Evolutionary conservation across 2,329 filamentous ascomycete species (phyloP), one percentile per base, ranked within the genome.

Genomic region (Arachnomyces sp.): DNA sequence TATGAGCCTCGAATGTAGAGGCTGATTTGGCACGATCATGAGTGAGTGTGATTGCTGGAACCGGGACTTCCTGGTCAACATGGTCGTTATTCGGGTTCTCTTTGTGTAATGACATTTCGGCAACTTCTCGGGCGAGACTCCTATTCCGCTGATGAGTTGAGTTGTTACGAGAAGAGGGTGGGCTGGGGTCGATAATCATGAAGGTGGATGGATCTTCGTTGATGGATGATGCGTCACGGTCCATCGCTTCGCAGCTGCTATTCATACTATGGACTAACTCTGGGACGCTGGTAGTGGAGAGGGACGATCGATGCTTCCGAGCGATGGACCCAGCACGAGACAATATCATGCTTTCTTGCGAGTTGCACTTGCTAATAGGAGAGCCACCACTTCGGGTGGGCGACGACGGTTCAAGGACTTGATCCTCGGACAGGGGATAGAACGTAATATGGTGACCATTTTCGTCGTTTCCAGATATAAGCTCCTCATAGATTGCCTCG

Each of bases 291-390:
- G 56, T 60, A 13, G 65, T 65, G 2, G 68, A 71, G 18, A 65
- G 57, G 2, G 66, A 68, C 3, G 67, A 70, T 39, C 66, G 63
- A 48, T 68, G 66, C 40, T 68, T 69, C 34, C 65, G 64, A 30
- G 60, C 63, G 40, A 67, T 61, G 1, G 66, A 69, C n/a, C 65
- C 64, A 7, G 66, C 64, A 31, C 65, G 65, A 5, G 72, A 74
- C 38, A 72, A 59, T 31, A 74, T 65, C 46, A 74, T 67, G 52
- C 72, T 76, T 51, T 76, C 72, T 42, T 75, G 72, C 4, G 73
- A 76, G 52, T 71, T 74, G 48, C 69, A 70, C 46, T 74, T 74
- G 63, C 72, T 76, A 38, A 73, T 68, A 11, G 67, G 68, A 2
- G 70, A 68, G 41, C 64, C 66, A 48, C 70, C 72, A 50, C 66